Base-by-base conservation (phyloP, 805 yeast genomes). In the Kockiozyma suomiensis region DNA sequence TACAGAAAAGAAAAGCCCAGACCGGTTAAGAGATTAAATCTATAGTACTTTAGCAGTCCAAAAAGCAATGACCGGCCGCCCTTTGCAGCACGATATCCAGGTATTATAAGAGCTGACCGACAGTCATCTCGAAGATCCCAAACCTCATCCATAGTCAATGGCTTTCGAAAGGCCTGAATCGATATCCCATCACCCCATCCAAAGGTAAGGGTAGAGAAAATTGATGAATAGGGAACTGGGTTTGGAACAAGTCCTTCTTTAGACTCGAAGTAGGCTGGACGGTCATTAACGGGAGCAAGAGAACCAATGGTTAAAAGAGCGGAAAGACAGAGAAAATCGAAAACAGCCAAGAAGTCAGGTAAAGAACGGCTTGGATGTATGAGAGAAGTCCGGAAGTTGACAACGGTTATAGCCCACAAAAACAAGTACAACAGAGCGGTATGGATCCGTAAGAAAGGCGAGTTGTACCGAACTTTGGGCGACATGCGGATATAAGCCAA, bases 61-160 rank as follows among this genome's bases (percentile, higher is more conserved):
- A 52, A 53, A 12, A 62, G 55, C 60, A 62, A 43, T 2, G 65
- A 35, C 13, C 59, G 35, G 19, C 32, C 35, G 7, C 46, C 28
- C 48, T 62, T 62, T 7, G 64, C 64, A 8, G 17, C 21, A 5
- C 55, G 45, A 45, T 62, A 62, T 1, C 58, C 76, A 67, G 84
- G 82, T 59, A 90, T 77, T 6, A 89, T 83, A 50, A 79, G 78
- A 64, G 87, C 84, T 0, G 97, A 86, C 70, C 90, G 90, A 73
- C 91, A 97, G 62, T 86, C 88, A 66, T 82, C 82, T 64, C 81
- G 78, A 64, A 93, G 79, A 41, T 94, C 96, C 96, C 97, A 90
- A 50, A 94, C 85, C 62, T 91, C 94, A 4, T 78, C 77, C 69
- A 78, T 73, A 25, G 79, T 75, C 66, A 94, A 75, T 0, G 87